These are phyloP conservation scores for Piedraia hortae DNA, from an alignment of 2,329 filamentous ascomycete genomes.

Conservation along the genomic window DNA sequence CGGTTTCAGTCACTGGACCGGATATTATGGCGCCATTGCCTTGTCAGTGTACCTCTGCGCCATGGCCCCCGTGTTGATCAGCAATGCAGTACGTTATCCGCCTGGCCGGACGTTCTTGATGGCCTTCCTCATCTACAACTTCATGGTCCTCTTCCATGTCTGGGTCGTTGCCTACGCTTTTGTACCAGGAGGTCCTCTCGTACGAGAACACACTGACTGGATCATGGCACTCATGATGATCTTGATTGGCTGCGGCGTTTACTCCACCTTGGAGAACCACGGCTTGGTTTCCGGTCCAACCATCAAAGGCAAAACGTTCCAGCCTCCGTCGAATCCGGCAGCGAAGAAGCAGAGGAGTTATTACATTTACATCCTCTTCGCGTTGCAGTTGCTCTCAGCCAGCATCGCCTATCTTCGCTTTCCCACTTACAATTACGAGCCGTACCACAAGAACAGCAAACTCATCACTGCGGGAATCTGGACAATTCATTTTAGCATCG, in stretches of 20 bases:
- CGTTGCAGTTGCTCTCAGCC: conserved; percentile 54
- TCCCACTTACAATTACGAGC: conserved; percentile 70
- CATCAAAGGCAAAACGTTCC: conserved; percentile 6
- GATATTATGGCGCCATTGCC: conserved; percentile 59
- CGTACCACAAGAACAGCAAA: conserved; percentile 70
- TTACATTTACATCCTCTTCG: conserved; percentile 42
- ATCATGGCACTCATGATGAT: conserved; percentile 73
- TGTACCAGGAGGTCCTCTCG: conserved; percentile 67
- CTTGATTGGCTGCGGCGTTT: conserved; percentile 59
- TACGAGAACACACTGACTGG: conserved; percentile 89
- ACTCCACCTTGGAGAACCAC: conserved; percentile 29
- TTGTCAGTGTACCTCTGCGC: conserved; percentile 62
- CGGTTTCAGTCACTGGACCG: conserved; percentile 53
- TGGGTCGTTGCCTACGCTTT: conserved; percentile 98
- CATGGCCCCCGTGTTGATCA: conserved; percentile 45
- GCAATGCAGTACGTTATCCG: conserved; percentile 45
- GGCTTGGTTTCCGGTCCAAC: conserved; percentile 18
- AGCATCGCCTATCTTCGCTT: conserved; percentile 70
- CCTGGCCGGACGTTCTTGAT: conserved; percentile 63
- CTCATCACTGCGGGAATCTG: conserved; percentile 85
- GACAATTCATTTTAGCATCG: conserved; percentile 93
- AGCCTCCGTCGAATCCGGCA: conserved; percentile 17
- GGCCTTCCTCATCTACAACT: conserved; percentile 75
- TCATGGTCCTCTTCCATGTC: conserved; percentile 87
- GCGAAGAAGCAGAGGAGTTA: conserved; percentile 31